Evolutionary conservation across 2,329 filamentous ascomycete species (phyloP), one percentile per base, ranked within the genome.

Genomic region (Fusarium sp.): DNA sequence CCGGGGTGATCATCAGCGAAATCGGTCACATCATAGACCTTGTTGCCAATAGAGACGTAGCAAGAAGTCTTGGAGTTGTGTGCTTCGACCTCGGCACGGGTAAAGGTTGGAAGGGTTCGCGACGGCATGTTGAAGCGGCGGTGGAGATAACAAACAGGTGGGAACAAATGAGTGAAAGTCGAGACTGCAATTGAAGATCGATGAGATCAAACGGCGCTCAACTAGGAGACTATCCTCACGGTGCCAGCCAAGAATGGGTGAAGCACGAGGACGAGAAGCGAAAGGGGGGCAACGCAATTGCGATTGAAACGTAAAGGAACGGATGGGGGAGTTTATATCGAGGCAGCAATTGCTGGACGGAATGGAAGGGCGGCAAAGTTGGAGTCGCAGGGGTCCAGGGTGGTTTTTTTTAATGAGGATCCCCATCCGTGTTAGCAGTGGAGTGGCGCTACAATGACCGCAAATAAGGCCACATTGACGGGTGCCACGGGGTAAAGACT

Each of bases 11-110:
- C 92, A 62, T 95, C 91, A 70, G 98, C 84, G 80, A 99, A 99
- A 65, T 94, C 91, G 68, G 97, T 98, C 73, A 99, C 89, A 86
- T 99, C 96, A 88, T 95, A 99, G 77, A 99, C 96, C 78, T 96
- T 97, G 68, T 90, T 89, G 72, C 95, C 95, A 64, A 98, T 88
- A 4, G 94, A 97, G 77, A 99, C 95, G 87, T 95, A 99, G 87
- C 96, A 98, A 58, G 95, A 97, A 80, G 95, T 90, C 59, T 86
- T 86, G 56, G 90, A 92, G 82, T 94, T 96, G 84, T 97, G 95
- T 77, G 91, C 87, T 82, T 92, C 91, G 80, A 99, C 91, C 82
- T 99, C 94, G 76, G 92, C 90, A 77, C 88, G 88, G 59, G 94
- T 92, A 80, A 98, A 92, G 32, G 93, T 96, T 66, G 96, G 96